Base-by-base conservation (phyloP, 345 rosid genomes). In the Boechera stricta region DNA sequence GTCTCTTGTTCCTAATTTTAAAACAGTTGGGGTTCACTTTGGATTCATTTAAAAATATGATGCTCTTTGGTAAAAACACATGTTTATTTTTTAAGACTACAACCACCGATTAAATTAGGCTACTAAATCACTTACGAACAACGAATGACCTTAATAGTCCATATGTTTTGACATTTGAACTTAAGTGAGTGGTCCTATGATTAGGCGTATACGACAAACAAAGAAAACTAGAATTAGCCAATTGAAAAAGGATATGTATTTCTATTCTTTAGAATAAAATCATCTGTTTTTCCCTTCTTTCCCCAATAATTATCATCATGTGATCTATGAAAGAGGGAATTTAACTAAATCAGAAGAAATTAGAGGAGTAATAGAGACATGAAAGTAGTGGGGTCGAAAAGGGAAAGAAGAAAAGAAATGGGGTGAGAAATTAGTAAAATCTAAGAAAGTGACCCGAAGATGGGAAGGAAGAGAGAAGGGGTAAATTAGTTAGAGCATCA, bases 401-500 rank as follows among this genome's bases (percentile, higher is more conserved):
- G 69, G 49, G 44, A 58, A 78, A 64, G 32, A 57, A 72, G 77
- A 59, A 65, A 77, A 72, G 48, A 72, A 66, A 72, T 2, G 76
- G 67, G 78, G 81, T 49, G 21, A 29, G 57, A 72, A 67, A 3
- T 1, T 10, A 67, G n/a, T 7, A 78, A 73, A 52, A 78, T 67
- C 64, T 73, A 78, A 78, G 54, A 18, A 13, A 56, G 62, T 8
- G 76, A 78, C 26, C 41, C 57, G 16, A 72, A 78, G 31, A 72
- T 10, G 26, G 73, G 73, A 15, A 71, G 41, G 57, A 7, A 21
- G 31, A 13, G 33, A 32, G 41, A 38, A 10, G 10, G 35, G 10
- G 38, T 63, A 51, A 61, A 79, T 79, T 79, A 68, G 82, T 73
- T 79, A 73, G 66, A 73, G 78, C 74, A 79, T 79, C 74, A 73